Conservation (phyloP, 2,329 filamentous ascomycete species). For the Epicoccum nigrum region DNA sequence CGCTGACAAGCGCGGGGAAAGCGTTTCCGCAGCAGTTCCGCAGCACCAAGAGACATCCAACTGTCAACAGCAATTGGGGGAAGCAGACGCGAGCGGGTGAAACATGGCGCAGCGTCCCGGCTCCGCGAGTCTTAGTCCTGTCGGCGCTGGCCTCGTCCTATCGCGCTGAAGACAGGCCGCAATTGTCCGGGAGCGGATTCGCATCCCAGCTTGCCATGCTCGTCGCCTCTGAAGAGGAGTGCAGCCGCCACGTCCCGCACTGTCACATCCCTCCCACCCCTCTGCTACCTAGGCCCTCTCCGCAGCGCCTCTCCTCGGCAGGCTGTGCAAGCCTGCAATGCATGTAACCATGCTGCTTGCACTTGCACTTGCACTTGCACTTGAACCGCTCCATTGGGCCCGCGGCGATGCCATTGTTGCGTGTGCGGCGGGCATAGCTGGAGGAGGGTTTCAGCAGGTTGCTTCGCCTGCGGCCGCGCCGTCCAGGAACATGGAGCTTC, state of each 20-base stretch:
- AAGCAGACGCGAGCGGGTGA: slow-evolving; percentile 35
- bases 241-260: slow-evolving; percentile 20
- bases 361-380: too few species aligned
- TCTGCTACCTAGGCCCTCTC: slow-evolving; percentile 27
- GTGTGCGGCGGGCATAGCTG: slow-evolving; percentile 19
- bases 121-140: slow-evolving; percentile 36
- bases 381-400: too few species aligned
- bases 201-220: slow-evolving; percentile 35
- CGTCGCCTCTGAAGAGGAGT: slow-evolving; percentile 11
- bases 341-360: neutral
- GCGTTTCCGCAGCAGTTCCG: slow-evolving; percentile 15
- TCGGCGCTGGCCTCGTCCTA: slow-evolving; percentile 18
- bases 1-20: slow-evolving; percentile 19
- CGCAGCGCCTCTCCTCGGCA: slow-evolving; percentile 14
- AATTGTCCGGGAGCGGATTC: slow-evolving; percentile 24
- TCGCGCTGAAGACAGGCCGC: slow-evolving; percentile 18
- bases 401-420: too few species aligned
- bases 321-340: slow-evolving; percentile 19
- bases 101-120: slow-evolving; percentile 45
- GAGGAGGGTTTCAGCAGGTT: slow-evolving; percentile 28
- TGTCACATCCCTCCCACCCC: neutral
- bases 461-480: slow-evolving; percentile 31
- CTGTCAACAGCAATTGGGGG: slow-evolving; percentile 13
- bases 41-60: slow-evolving; percentile 1
- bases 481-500: slow-evolving; percentile 42